Conservation (phyloP, 2,329 filamentous ascomycete species). For the Cordyceps javanica region DNA sequence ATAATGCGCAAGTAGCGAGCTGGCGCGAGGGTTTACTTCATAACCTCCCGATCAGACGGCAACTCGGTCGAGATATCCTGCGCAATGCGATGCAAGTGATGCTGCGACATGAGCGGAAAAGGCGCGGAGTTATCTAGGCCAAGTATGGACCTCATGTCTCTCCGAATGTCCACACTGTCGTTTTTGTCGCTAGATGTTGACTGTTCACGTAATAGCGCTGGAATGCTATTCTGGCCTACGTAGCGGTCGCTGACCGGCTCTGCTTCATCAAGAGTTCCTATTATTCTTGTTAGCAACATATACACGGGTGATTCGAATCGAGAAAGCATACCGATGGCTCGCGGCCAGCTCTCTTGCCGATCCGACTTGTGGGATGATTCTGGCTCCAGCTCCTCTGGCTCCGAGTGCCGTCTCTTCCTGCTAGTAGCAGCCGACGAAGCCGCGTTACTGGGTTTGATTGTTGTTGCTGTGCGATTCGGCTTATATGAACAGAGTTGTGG, state of each 20-base stretch:
- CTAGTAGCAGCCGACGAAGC: slow-evolving; percentile 19
- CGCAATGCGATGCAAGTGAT: slow-evolving; percentile 54
- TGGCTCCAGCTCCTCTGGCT: slow-evolving; percentile 23
- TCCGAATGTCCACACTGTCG: slow-evolving; percentile 51
- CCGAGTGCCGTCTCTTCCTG: slow-evolving; percentile 31
- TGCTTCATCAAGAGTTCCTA: slow-evolving; percentile 43
- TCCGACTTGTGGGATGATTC: slow-evolving; percentile 29
- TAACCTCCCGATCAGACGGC: slow-evolving; percentile 58
- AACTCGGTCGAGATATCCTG: slow-evolving; percentile 56
- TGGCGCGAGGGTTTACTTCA: slow-evolving; percentile 49
- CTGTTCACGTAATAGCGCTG: slow-evolving; percentile 58
- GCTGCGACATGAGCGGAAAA: slow-evolving; percentile 60
- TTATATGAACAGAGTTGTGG: slow-evolving; percentile 61
- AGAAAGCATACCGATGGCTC: slow-evolving; percentile 30
- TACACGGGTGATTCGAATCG: background rate
- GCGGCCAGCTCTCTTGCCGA: slow-evolving; percentile 37
- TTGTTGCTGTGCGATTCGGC: slow-evolving; percentile 45
- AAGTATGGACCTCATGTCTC: slow-evolving; percentile 60
- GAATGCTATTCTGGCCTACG: slow-evolving; percentile 62
- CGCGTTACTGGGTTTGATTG: slow-evolving; percentile 27
- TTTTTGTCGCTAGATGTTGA: slow-evolving; percentile 46
- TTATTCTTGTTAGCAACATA: background rate
- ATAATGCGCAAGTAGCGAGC: background rate
- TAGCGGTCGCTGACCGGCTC: slow-evolving; percentile 54
- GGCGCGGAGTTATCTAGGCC: slow-evolving; percentile 61